Evolutionary conservation across 2,329 filamentous ascomycete genomes (phyloP).

Genomic region (Cephalotrichum gorgonifer): DNA sequence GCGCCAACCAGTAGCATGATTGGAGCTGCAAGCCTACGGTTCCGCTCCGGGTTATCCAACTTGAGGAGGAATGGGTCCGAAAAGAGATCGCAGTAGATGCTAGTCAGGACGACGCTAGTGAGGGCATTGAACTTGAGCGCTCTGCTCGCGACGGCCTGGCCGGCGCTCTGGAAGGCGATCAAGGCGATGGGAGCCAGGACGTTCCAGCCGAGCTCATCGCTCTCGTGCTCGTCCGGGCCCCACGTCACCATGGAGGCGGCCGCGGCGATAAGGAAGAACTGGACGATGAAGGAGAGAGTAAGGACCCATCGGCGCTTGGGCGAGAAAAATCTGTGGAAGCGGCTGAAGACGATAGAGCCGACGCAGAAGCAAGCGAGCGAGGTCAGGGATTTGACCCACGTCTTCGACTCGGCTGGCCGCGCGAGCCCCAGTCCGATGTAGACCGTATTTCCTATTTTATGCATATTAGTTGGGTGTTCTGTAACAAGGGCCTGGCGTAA

Average conservation of each 20-base stretch:
- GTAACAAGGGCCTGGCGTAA: neutral
- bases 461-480: neutral
- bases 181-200: constrained; percentile 58
- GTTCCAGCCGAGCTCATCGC: constrained; percentile 41
- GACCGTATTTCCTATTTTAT: constrained; percentile 55
- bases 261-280: constrained; percentile 36
- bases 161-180: constrained; percentile 67
- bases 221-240: constrained; percentile 23
- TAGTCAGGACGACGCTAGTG: constrained; percentile 71
- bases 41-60: constrained; percentile 34
- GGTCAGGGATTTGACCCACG: constrained; percentile 49
- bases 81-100: constrained; percentile 72
- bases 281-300: constrained; percentile 43
- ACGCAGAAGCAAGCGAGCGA: constrained; percentile 62
- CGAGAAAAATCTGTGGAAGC: constrained; percentile 54
- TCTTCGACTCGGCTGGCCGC: constrained; percentile 14
- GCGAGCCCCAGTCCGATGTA: constrained; percentile 65
- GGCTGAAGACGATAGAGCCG: constrained; percentile 61
- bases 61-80: constrained; percentile 46
- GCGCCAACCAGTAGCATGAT: constrained; percentile 38
- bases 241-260: constrained; percentile 45
- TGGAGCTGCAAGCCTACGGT: constrained; percentile 38
- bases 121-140: constrained; percentile 59
- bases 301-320: constrained; percentile 57
- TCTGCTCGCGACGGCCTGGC: constrained; percentile 66